These are phyloP conservation scores for Fusarium agapanthi DNA, from an alignment of 2,329 filamentous ascomycete species.

Conservation along the genomic window DNA sequence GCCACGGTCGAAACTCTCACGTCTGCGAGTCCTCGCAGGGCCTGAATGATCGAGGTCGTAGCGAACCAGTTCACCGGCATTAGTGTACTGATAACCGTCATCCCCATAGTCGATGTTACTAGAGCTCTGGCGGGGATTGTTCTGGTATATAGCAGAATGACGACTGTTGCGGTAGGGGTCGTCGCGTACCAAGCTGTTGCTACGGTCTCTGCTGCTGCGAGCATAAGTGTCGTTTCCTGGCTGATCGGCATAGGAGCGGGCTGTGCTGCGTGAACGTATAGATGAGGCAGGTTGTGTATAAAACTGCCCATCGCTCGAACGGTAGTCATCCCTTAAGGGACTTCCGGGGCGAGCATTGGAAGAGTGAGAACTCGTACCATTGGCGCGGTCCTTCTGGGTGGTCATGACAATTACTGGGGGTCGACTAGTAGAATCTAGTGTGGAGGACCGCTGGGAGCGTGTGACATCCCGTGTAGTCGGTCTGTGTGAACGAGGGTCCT, in stretches of 20 bases:
- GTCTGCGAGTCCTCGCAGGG: slow-evolving; percentile 53
- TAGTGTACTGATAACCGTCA: slow-evolving; percentile 71
- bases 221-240: slow-evolving; percentile 62
- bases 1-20: slow-evolving; percentile 64
- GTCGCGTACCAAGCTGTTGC: slow-evolving; percentile 54
- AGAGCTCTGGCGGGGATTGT: slow-evolving; percentile 53
- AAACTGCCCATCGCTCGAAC: slow-evolving; percentile 60
- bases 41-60: slow-evolving; percentile 67
- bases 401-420: slow-evolving; percentile 68
- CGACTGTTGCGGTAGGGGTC: slow-evolving; percentile 60
- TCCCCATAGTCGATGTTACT: slow-evolving; percentile 63
- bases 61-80: slow-evolving; percentile 66
- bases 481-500: slow-evolving; percentile 59
- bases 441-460: slow-evolving; percentile 58
- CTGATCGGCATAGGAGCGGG: slow-evolving; percentile 57
- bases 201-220: slow-evolving; percentile 60
- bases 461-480: slow-evolving; percentile 58
- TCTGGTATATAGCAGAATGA: slow-evolving; percentile 56
- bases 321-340: slow-evolving; percentile 61
- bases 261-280: slow-evolving; percentile 59
- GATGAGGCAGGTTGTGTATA: slow-evolving; percentile 68
- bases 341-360: slow-evolving; percentile 52
- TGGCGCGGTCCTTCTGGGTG: slow-evolving; percentile 54
- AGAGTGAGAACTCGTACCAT: slow-evolving; percentile 52
- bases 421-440: slow-evolving; percentile 58